Conservation (phyloP, 2,329 filamentous ascomycete species). For the Ascocoryne sarcoides region DNA sequence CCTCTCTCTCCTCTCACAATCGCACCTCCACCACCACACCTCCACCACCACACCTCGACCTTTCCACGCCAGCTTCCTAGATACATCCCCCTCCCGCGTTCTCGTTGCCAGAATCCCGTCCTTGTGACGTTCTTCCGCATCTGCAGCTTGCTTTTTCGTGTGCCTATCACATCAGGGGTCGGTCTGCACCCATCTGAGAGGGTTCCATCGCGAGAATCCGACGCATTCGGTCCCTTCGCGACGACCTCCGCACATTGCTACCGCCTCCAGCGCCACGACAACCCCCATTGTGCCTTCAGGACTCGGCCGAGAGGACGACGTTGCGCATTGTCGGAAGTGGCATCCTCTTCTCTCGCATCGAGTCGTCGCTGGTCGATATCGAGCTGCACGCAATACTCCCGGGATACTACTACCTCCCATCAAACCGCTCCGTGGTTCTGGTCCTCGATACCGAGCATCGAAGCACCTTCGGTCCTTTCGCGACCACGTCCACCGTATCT, state of each 20-base stretch:
- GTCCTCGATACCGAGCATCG: no score
- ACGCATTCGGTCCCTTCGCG: neutral
- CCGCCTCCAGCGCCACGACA: neutral
- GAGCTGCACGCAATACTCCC: neutral
- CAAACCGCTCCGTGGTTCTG: no score
- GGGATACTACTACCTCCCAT: no score
- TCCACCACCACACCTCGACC: neutral
- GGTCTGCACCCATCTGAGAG: neutral
- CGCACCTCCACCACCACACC: neutral
- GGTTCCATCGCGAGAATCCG: neutral
- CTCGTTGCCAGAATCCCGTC: no score
- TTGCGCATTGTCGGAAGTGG: neutral
- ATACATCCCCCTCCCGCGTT: no score
- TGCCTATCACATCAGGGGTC: neutral
- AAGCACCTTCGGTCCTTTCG: no score
- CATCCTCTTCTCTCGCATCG: neutral
- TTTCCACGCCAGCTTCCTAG: no score
- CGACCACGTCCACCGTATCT: no score
- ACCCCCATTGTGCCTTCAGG: neutral
- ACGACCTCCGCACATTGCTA: neutral
- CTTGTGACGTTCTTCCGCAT: neutral
- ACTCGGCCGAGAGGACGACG: neutral
- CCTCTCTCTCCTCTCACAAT: neutral
- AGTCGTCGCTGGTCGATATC: neutral
- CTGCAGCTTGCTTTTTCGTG: neutral